A percentile compares a stretch with the other conserved stretches of the same genome.
phyloP scores from a whole-genome alignment of 768 basidiomycete species.

The Xerocomus spinulosus region DNA sequence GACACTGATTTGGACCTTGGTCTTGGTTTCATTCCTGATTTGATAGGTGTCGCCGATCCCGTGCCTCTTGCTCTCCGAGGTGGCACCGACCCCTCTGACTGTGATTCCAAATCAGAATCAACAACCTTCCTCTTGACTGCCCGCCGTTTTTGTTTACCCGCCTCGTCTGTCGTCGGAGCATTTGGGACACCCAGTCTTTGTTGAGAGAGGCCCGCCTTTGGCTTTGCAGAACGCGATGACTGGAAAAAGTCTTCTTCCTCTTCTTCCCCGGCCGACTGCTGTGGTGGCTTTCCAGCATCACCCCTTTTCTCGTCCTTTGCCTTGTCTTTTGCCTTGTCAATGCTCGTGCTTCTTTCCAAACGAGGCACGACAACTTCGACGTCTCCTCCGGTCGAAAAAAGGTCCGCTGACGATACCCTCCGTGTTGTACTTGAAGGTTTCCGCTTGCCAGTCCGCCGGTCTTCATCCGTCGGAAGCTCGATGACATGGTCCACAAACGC shows the following conservation, averaged over 20 bases:
- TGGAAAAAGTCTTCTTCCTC: background rate
- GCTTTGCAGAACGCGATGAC: background rate
- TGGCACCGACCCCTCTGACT: conserved; percentile 6
- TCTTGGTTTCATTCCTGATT: conserved; percentile 26
- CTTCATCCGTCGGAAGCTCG: conserved; percentile 18
- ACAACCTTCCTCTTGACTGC: background rate
- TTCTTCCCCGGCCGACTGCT: background rate
- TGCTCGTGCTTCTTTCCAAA: no score
- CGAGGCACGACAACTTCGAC: background rate
- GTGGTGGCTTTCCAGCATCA: background rate
- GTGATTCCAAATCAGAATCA: conserved; percentile 1
- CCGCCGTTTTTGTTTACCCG: background rate
- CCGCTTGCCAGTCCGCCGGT: conserved; percentile 5
- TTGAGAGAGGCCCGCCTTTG: background rate
- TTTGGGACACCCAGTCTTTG: background rate
- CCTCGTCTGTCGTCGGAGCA: background rate
- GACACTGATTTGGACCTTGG: conserved; percentile 13
- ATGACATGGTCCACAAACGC: conserved; percentile 21
- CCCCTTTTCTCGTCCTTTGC: background rate
- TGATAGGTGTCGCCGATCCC: conserved; percentile 19
- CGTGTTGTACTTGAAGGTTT: no score
- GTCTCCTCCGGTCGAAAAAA: background rate
- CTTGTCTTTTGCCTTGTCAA: background rate
- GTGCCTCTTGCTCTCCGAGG: conserved; percentile 5
- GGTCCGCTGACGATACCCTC: conserved; percentile 1